Conservation (phyloP, 1,284 basidiomycete species). For the Ustilago hordei region DNA sequence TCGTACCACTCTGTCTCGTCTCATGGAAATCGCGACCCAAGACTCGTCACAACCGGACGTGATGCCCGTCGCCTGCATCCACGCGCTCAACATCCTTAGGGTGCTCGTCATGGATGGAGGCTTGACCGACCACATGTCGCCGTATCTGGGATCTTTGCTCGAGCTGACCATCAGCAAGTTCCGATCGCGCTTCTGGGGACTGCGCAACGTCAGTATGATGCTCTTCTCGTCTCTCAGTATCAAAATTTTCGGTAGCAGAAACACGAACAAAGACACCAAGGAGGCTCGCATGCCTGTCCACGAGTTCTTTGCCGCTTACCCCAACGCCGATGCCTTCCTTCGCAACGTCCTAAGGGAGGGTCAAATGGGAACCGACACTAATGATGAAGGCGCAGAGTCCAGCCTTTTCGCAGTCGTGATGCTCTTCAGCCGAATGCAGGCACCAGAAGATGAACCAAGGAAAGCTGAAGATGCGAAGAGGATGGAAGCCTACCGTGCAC, state of each 20-base stretch:
- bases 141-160: constrained; percentile 62
- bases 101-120: constrained; percentile 63
- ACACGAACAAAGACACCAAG: constrained; percentile 52
- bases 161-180: constrained; percentile 67
- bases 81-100: constrained; percentile 69
- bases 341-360: constrained; percentile 26
- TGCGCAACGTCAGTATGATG: constrained; percentile 70
- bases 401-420: constrained; percentile 61
- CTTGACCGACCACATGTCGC: constrained; percentile 49
- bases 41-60: constrained; percentile 26
- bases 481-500: constrained; percentile 19
- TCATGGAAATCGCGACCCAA: constrained; percentile 38
- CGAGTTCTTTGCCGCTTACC: constrained; percentile 54
- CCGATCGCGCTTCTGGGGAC: constrained; percentile 67
- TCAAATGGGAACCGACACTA: background rate
- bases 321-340: constrained; percentile 43
- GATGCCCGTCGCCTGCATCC: constrained; percentile 54
- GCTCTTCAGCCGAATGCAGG: constrained; percentile 58
- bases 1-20: constrained; percentile 35
- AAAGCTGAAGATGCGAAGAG: constrained; percentile 18
- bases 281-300: constrained; percentile 45
- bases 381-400: constrained; percentile 38
- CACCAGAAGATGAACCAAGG: constrained; percentile 31
- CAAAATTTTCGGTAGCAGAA: constrained; percentile 59
- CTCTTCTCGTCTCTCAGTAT: constrained; percentile 67